phyloP scores from a whole-genome alignment of 2,329 filamentous ascomycete species.

The Akanthomyces lecanii region DNA sequence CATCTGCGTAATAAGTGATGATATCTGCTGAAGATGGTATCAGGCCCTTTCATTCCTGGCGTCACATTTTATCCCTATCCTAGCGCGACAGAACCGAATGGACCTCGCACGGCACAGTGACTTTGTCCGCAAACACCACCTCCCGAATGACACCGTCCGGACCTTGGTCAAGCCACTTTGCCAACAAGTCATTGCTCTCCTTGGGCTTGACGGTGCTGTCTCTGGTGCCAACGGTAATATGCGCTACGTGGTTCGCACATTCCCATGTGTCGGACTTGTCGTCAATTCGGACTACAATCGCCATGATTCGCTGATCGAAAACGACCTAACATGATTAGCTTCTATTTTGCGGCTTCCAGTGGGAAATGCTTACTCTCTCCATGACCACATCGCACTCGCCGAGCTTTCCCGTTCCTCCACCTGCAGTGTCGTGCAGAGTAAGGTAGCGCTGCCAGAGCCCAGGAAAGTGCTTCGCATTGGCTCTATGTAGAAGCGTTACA shows the following conservation, averaged over 20 bases:
- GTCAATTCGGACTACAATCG: slow-evolving; percentile 74
- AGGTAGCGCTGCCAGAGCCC: slow-evolving; percentile 73
- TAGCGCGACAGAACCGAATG: slow-evolving; percentile 47
- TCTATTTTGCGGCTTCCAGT: background rate
- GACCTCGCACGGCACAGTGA: slow-evolving; percentile 44
- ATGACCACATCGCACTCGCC: slow-evolving; percentile 62
- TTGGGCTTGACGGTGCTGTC: slow-evolving; percentile 75
- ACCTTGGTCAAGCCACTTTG: slow-evolving; percentile 64
- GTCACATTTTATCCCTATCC: background rate
- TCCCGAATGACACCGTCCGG: slow-evolving; percentile 44
- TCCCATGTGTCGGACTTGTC: slow-evolving; percentile 56
- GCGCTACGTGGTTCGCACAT: slow-evolving; percentile 73
- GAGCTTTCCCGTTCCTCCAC: slow-evolving; percentile 36
- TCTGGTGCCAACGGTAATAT: slow-evolving; percentile 86
- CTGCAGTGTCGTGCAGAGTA: slow-evolving; percentile 48
- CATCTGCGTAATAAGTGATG: background rate
- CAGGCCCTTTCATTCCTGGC: too few species aligned
- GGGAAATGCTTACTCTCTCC: slow-evolving; percentile 47
- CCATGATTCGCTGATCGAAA: slow-evolving; percentile 85
- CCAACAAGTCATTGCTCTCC: slow-evolving; percentile 85
- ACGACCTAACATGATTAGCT: slow-evolving; percentile 52
- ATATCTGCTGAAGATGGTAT: background rate
- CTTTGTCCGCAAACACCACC: slow-evolving; percentile 46
- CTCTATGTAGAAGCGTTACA: slow-evolving; percentile 86
- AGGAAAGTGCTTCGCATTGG: slow-evolving; percentile 54